phyloP scores from a whole-genome alignment of 2,329 filamentous ascomycete genomes.

The Talaromyces sp. region DNA sequence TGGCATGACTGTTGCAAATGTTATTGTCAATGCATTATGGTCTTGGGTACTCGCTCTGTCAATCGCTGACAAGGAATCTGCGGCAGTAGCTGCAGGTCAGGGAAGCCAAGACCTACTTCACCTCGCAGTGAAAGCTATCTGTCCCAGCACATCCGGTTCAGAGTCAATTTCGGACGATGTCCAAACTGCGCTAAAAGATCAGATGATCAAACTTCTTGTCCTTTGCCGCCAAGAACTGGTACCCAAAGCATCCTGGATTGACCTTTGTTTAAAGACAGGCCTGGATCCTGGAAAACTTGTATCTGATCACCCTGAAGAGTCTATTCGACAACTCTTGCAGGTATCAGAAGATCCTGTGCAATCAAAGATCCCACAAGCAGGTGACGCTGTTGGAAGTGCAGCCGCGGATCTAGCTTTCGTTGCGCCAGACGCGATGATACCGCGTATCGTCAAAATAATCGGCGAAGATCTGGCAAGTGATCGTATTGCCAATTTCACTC shows the following conservation, averaged over 20 bases:
- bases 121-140: constrained; percentile 49
- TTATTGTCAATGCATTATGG: constrained; percentile 73
- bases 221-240: constrained; percentile 75
- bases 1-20: constrained; percentile 56
- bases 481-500: constrained; percentile 69
- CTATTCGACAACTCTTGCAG: constrained; percentile 64
- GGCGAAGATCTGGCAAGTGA: constrained; percentile 66
- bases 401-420: constrained; percentile 92
- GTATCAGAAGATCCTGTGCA: constrained; percentile 47
- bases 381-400: constrained; percentile 72
- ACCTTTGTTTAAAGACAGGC: constrained; percentile 72
- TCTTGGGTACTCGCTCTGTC: constrained; percentile 68
- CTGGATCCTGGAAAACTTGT: constrained; percentile 80
- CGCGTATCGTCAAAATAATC: constrained; percentile 71
- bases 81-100: constrained; percentile 62
- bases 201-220: constrained; percentile 73
- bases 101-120: constrained; percentile 60
- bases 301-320: constrained; percentile 56
- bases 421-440: constrained; percentile 75
- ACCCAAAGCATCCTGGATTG: constrained; percentile 80
- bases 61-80: constrained; percentile 71
- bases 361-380: constrained; percentile 38
- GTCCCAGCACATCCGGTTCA: constrained; percentile 28
- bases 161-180: constrained; percentile 38
- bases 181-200: constrained; percentile 55